phyloP scores from a whole-genome alignment of 2,329 filamentous ascomycete genomes.

The Alternaria hordeiaustralica region DNA sequence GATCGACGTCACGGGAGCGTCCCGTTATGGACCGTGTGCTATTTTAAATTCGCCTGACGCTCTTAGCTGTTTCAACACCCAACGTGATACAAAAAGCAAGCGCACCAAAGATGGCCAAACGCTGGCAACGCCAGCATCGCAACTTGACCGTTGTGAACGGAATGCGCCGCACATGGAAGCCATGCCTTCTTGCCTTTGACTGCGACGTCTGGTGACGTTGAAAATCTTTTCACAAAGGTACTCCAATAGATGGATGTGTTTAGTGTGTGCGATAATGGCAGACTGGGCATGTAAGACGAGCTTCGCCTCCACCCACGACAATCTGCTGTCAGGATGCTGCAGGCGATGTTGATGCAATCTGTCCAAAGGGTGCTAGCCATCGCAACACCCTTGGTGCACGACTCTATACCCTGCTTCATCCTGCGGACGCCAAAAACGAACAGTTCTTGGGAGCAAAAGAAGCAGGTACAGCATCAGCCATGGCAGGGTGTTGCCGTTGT shows the following conservation, averaged over 20 bases:
- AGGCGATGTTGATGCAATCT: neutral
- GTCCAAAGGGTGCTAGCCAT: neutral
- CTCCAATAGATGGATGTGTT: neutral
- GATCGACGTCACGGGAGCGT: constrained; percentile 8
- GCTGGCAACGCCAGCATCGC: neutral
- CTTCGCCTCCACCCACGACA: neutral
- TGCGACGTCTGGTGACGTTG: neutral
- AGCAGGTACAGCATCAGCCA: neutral
- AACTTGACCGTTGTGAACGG: constrained; percentile 1
- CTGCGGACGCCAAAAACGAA: neutral
- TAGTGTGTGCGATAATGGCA: neutral
- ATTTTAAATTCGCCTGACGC: constrained; percentile 4
- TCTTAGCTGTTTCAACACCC: constrained; percentile 9
- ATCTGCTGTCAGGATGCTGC: neutral
- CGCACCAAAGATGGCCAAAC: constrained; percentile 1
- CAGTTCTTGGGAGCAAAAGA: neutral
- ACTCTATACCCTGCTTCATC: neutral
- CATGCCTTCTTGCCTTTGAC: neutral
- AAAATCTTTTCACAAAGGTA: neutral
- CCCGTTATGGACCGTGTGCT: neutral
- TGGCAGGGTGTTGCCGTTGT: neutral
- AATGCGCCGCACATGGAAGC: neutral
- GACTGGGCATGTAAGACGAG: neutral
- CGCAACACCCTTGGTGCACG: neutral
- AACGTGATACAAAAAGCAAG: constrained; percentile 7